phyloP scores from a whole-genome alignment of 2,329 filamentous ascomycete species.

The Botrytis cinerea region DNA sequence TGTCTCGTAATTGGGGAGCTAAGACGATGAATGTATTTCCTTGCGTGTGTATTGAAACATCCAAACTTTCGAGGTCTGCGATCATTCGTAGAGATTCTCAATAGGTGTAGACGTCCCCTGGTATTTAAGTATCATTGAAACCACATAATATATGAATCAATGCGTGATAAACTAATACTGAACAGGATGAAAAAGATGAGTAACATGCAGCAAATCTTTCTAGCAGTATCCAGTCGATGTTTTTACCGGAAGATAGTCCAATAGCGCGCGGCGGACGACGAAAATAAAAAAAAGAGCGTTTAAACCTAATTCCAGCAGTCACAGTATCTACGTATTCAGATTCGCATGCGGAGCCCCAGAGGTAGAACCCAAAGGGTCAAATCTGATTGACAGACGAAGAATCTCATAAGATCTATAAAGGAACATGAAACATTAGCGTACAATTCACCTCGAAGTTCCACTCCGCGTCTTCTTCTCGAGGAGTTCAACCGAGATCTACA shows the following conservation, averaged over 20 bases:
- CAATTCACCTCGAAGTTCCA: accelerated
- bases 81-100: too few relatives aligned
- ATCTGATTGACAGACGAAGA: accelerated
- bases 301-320: background rate
- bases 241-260: background rate
- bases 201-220: accelerated
- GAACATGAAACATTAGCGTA: background rate
- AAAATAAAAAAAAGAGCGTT: background rate
- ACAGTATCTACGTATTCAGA: background rate
- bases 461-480: background rate
- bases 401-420: background rate
- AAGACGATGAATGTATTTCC: background rate
- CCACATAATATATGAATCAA: background rate
- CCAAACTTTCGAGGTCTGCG: too few relatives aligned
- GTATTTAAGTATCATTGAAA: accelerated
- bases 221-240: background rate
- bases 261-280: background rate
- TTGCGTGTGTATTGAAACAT: background rate
- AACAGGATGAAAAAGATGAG: background rate
- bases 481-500: background rate
- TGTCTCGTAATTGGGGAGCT: background rate
- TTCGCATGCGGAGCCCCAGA: background rate
- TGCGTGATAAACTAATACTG: background rate
- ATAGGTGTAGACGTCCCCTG: background rate
- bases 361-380: accelerated